Conservation (phyloP, 306 rosid species). For the Mimosa pudica region DNA sequence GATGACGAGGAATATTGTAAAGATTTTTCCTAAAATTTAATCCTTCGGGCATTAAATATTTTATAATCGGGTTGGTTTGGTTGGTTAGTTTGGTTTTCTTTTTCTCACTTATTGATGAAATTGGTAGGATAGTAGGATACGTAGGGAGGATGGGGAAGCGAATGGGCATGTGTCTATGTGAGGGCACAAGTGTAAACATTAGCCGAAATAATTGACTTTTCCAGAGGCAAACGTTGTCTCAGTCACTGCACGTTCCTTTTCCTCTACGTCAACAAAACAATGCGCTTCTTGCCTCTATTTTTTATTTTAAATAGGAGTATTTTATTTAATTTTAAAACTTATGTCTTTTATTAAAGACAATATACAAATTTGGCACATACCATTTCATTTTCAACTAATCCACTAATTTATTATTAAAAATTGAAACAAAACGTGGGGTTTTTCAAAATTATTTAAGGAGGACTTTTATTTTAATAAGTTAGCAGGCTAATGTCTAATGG, state of each 20-base stretch:
- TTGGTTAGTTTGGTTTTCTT: neutral
- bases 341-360: neutral
- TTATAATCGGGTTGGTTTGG: neutral
- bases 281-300: neutral
- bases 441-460: neutral
- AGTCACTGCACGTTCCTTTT: neutral
- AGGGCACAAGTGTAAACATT: neutral
- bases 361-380: neutral
- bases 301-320: neutral
- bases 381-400: neutral
- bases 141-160: neutral
- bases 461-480: neutral
- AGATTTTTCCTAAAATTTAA: neutral
- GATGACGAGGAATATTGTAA: too few relatives aligned
- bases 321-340: neutral
- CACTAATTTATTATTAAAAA: neutral
- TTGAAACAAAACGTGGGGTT: neutral
- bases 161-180: neutral
- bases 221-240: neutral
- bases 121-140: neutral
- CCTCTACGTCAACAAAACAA: neutral
- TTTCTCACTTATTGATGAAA: neutral
- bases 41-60: neutral
- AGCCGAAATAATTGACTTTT: slow-evolving; percentile 34
- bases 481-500: neutral